A percentile compares a stretch with the other conserved stretches of the same genome.
phyloP scores from a whole-genome alignment of 1,139 yeast species.

The Zygoascus sp. region DNA sequence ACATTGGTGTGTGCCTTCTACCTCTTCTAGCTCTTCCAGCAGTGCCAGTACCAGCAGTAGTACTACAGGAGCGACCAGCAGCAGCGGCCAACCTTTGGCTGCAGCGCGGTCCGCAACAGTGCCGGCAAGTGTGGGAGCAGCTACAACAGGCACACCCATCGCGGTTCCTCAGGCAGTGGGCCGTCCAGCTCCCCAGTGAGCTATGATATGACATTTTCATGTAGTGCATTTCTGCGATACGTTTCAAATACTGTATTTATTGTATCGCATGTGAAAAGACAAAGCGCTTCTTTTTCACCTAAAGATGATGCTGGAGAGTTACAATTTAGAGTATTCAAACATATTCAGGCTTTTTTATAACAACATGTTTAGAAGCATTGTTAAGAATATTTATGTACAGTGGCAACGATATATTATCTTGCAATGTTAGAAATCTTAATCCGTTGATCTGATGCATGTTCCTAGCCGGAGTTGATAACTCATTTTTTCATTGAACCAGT shows the following conservation, averaged over 20 bases:
- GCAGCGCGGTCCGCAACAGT: constrained; percentile 13
- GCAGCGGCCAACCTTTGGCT: constrained; percentile 11
- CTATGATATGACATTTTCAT: not conserved
- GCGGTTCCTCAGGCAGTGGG: constrained; percentile 2
- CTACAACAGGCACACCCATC: not conserved
- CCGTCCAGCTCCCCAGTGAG: not conserved
- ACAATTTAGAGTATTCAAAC: not conserved
- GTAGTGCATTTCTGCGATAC: constrained; percentile 2
- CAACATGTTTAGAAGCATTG: not conserved
- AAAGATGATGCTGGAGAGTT: not conserved
- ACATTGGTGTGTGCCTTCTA: constrained; percentile 77
- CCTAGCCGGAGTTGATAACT: too few species aligned
- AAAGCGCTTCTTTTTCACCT: not conserved
- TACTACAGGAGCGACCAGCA: constrained; percentile 10
- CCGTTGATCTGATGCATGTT: too few species aligned
- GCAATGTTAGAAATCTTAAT: too few species aligned
- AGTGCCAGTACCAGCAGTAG: constrained; percentile 15
- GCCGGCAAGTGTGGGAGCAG: not conserved
- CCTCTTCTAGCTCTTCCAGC: constrained; percentile 20
- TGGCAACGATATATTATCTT: too few species aligned
- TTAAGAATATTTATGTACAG: not conserved
- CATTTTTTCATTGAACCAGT: too few species aligned
- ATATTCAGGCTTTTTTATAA: not conserved
- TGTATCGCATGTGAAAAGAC: constrained; percentile 7
- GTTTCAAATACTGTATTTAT: constrained; percentile 1